A percentile compares a stretch with the other conserved stretches of the same genome.
These are phyloP conservation scores for Lasiosphaeris hirsuta DNA, from an alignment of 495 filamentous ascomycete genomes.

Conservation along the genomic window DNA sequence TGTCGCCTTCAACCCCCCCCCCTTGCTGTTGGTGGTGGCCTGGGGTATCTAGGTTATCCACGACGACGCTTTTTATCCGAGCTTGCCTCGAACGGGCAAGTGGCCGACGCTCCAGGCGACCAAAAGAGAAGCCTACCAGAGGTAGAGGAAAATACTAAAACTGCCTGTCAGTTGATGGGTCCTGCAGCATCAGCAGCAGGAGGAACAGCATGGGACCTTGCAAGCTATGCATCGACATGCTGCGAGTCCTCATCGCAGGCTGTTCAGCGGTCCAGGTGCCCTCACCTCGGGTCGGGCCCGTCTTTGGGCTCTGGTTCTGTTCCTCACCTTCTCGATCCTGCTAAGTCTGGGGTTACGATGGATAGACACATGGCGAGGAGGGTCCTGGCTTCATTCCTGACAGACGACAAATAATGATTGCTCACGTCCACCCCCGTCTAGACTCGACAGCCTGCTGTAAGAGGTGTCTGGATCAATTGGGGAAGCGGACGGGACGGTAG, in stretches of 20 bases:
- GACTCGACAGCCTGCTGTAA: background rate
- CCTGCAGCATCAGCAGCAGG: conserved; percentile 14
- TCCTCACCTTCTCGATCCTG: too few relatives aligned
- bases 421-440: too few relatives aligned
- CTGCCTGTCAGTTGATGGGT: conserved; percentile 12
- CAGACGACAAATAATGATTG: too few relatives aligned
- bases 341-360: too few relatives aligned
- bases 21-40: background rate
- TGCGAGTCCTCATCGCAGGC: background rate
- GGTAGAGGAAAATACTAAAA: conserved; percentile 6
- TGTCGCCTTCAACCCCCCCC: background rate
- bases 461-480: conserved; percentile 19
- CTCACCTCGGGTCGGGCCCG: too few relatives aligned
- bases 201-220: background rate
- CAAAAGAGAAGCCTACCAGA: conserved; percentile 8
- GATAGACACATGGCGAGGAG: too few relatives aligned
- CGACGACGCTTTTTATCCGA: conserved; percentile 18
- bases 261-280: background rate
- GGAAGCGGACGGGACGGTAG: conserved; percentile 5
- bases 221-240: background rate
- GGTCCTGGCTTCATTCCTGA: too few relatives aligned
- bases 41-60: background rate
- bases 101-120: conserved; percentile 13
- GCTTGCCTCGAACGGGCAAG: conserved; percentile 28
- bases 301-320: too few relatives aligned